These are phyloP conservation scores for Fibroporia radiculosa DNA, from an alignment of 768 basidiomycete genomes.

Conservation along the genomic window DNA sequence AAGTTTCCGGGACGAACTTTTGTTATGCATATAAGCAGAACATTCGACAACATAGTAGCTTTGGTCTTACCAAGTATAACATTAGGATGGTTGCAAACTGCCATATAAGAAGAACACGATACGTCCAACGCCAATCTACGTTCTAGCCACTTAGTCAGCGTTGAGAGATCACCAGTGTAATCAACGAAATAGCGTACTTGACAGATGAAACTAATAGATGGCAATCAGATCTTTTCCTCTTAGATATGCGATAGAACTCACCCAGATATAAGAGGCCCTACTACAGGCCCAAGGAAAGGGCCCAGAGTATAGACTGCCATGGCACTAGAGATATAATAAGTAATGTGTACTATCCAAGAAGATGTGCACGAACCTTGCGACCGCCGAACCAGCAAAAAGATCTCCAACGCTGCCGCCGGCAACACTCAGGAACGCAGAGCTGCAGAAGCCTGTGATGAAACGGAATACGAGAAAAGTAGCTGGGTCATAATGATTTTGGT, in stretches of 20 bases:
- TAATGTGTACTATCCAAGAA: background rate
- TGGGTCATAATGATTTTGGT: no score
- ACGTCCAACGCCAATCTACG: constrained; percentile 71
- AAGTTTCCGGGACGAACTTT: constrained; percentile 70
- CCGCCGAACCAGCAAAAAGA: constrained; percentile 44
- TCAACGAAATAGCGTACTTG: constrained; percentile 12
- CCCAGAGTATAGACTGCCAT: constrained; percentile 49
- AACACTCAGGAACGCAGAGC: constrained; percentile 52
- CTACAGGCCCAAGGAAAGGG: constrained; percentile 50
- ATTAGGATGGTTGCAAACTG: constrained; percentile 33
- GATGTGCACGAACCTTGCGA: constrained; percentile 45
- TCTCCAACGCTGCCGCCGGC: constrained; percentile 58
- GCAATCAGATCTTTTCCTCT: background rate
- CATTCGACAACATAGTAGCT: no score
- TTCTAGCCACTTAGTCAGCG: constrained; percentile 28
- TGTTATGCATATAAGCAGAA: no score
- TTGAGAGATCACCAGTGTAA: background rate
- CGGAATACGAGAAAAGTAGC: constrained; percentile 58
- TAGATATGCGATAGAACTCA: constrained; percentile 21
- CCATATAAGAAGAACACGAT: constrained; percentile 67
- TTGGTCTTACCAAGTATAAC: background rate
- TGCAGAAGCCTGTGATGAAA: constrained; percentile 46
- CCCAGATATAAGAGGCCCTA: constrained; percentile 55
- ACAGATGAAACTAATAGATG: constrained; percentile 58
- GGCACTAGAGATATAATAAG: constrained; percentile 27